Evolutionary conservation across 768 basidiomycete species (phyloP).

Genomic region (Amanita polypyramis): DNA sequence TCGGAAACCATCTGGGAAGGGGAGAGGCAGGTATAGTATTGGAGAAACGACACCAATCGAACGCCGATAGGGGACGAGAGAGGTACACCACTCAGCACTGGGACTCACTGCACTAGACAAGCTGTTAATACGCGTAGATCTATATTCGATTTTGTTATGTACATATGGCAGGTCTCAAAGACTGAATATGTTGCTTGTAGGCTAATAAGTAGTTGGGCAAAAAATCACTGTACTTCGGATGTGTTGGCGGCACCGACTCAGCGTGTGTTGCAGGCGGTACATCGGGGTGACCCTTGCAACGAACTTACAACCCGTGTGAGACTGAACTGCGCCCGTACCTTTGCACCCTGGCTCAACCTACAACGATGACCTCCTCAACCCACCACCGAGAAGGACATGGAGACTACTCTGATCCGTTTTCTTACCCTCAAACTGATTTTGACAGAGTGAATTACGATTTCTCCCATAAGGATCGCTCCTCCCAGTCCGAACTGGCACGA

Average conservation of each 20-base stretch:
- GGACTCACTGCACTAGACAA: not conserved
- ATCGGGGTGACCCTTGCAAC: not conserved
- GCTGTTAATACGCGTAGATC: not conserved
- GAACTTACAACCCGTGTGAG: not conserved
- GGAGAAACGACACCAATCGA: slow-evolving; percentile 31
- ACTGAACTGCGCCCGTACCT: not conserved
- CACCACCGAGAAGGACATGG: slow-evolving; percentile 5
- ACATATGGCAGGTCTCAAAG: no score
- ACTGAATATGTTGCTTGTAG: no score
- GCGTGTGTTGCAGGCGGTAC: no score
- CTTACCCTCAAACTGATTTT: slow-evolving; percentile 1
- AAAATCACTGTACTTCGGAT: no score
- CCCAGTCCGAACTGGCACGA: not conserved
- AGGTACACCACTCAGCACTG: not conserved
- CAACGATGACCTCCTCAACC: not conserved
- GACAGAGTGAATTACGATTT: not conserved
- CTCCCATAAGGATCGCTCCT: not conserved
- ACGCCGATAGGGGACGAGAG: slow-evolving; percentile 1
- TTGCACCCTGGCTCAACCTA: not conserved
- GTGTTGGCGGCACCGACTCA: no score
- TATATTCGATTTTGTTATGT: not conserved
- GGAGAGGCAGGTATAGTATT: slow-evolving; percentile 42
- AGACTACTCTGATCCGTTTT: slow-evolving; percentile 10
- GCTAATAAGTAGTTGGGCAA: no score
- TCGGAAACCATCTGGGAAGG: slow-evolving; percentile 49